Evolutionary conservation across 2,329 filamentous ascomycete species (phyloP), one percentile per base, ranked within the genome.

Genomic region (Diaporthe citriasiana): DNA sequence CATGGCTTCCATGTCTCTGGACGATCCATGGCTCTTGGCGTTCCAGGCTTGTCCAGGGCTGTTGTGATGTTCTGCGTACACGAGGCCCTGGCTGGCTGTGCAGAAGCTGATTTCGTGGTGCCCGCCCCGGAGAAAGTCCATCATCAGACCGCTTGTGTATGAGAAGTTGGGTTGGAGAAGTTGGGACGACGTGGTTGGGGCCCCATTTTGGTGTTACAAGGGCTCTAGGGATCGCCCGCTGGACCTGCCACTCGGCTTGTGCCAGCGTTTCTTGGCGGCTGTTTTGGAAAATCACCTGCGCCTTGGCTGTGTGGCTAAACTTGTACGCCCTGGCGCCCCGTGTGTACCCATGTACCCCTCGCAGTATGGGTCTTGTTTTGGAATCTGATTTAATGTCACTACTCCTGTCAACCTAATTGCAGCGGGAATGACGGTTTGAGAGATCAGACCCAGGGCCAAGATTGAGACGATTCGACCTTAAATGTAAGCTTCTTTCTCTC

Each of bases 231-330:
- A n/a, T 8, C 10, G n/a, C 25, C 56, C 66, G n/a, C 47, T 40
- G 33, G 15, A 51, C 55, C 38, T 74, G 53, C 27, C 47, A 33
- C 47, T 56, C 50, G 59, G 42, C 68, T 9, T 57, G 51, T 74
- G 59, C 68, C 57, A 74, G 47, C 45, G 50, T 71, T 66, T 74
- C 72, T 74, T 74, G 72, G 72, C 72, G 12, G 50, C 6, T 71
- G 72, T 74, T 74, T 74, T 53, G 69, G 45, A 69, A 47, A 33
- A 51, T 19, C 69, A 68, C 13, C 12, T 51, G 45, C 42, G 59
- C 63, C 51, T 38, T 51, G 63, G 63, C 63, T 66, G 56, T 25
- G 40, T 45, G 69, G 45, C 45, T 40, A 66, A 38, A 66, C 56
- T 38, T 35, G 45, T 1, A 12, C 30, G 35, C 17, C 9, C 53